A percentile compares a stretch with the other conserved stretches of the same genome.
These are phyloP conservation scores for Euphorbia schlechtendalii DNA, from an alignment of 441 rosid genomes.

Conservation along the genomic window DNA sequence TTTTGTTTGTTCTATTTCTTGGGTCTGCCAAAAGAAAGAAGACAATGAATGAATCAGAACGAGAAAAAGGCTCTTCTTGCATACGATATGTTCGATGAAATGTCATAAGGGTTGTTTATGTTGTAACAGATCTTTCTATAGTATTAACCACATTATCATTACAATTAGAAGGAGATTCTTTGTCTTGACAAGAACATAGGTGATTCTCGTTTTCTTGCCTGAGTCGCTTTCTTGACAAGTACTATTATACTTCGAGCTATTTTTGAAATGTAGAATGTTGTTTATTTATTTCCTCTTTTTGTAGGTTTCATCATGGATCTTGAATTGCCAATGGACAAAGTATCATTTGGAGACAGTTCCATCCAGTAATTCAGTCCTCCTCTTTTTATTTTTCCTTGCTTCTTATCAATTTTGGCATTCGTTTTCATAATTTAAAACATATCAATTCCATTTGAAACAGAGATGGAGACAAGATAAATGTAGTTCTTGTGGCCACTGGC, in stretches of 20 bases:
- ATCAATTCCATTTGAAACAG: slow-evolving; percentile 3
- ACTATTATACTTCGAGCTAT: not conserved
- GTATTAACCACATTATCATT: no score
- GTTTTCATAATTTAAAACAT: not conserved
- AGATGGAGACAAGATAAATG: slow-evolving; percentile 32
- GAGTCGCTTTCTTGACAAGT: not conserved
- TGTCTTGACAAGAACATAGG: not conserved
- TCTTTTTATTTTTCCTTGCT: not conserved
- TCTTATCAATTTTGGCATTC: not conserved
- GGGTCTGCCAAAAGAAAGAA: no score
- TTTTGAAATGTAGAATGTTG: not conserved
- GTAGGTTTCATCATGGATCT: slow-evolving; percentile 18
- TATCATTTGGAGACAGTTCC: slow-evolving; percentile 4
- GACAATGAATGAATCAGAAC: no score
- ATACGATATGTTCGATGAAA: no score
- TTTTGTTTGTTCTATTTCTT: no score
- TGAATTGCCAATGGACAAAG: slow-evolving; percentile 26
- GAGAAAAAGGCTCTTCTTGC: no score
- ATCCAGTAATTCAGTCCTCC: not conserved
- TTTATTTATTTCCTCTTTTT: not conserved
- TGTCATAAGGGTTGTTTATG: no score
- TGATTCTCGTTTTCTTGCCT: not conserved
- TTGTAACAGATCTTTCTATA: no score
- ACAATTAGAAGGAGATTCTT: no score
- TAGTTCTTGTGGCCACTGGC: slow-evolving; percentile 76